Evolutionary conservation across 1,284 basidiomycete species (phyloP).

Genomic region (Ceratobasidium sp.): DNA sequence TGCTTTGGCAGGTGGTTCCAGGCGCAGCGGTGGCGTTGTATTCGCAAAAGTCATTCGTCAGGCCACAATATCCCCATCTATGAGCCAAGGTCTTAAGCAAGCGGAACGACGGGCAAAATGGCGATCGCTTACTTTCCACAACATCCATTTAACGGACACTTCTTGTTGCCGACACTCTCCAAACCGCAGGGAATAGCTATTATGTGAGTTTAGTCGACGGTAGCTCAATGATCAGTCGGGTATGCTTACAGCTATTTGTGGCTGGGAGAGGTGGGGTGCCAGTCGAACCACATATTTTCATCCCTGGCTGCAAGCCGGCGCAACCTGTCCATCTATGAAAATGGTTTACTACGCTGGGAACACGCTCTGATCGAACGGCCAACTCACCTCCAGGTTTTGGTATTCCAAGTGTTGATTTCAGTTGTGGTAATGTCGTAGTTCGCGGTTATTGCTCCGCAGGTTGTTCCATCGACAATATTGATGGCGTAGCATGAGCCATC

Average conservation of each 20-base stretch:
- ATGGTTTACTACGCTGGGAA: too few relatives aligned
- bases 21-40: slow-evolving; percentile 12
- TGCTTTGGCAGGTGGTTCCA: slow-evolving; percentile 31
- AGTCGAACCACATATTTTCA: slow-evolving; percentile 15
- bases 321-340: slow-evolving; percentile 35
- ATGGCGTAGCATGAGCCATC: slow-evolving; percentile 38
- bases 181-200: slow-evolving; percentile 32
- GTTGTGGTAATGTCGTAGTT: slow-evolving; percentile 29
- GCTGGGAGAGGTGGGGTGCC: slow-evolving; percentile 33
- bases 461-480: slow-evolving; percentile 15
- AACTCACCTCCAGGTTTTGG: slow-evolving; percentile 26
- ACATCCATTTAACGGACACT: slow-evolving; percentile 34
- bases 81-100: background rate
- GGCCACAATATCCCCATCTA: slow-evolving; percentile 43
- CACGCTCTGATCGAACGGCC: background rate
- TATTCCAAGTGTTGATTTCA: slow-evolving; percentile 31
- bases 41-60: slow-evolving; percentile 35
- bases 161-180: slow-evolving; percentile 29
- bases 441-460: background rate
- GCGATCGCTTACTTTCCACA: slow-evolving; percentile 27
- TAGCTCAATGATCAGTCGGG: background rate
- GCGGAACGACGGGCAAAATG: background rate
- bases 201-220: background rate
- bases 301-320: slow-evolving; percentile 22
- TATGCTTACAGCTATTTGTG: slow-evolving; percentile 22